Percentiles rank a stretch among this genome's conserved stretches.
phyloP scores from a whole-genome alignment of 2,329 filamentous ascomycete genomes.

The Zymoseptoria crescenta region DNA sequence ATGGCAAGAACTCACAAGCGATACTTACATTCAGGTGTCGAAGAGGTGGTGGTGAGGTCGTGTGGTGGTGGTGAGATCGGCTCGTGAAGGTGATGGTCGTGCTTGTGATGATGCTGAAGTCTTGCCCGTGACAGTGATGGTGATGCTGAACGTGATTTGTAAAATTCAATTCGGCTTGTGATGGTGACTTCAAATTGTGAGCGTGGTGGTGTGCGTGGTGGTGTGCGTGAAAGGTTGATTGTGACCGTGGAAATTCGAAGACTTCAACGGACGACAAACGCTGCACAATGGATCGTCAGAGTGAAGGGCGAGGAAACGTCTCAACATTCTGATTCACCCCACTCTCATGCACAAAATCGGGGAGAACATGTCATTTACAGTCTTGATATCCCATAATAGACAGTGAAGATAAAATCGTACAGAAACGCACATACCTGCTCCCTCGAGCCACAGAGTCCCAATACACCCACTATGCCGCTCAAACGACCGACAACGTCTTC shows the following conservation, averaged over 20 bases:
- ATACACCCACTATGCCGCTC: not conserved
- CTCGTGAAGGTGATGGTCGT: not conserved
- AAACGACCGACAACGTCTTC: not conserved
- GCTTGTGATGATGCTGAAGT: too few relatives aligned
- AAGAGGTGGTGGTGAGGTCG: not conserved
- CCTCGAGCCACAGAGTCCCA: not conserved
- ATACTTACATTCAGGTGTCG: not conserved
- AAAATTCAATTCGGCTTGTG: not conserved
- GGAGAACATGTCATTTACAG: not conserved
- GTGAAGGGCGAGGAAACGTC: not conserved
- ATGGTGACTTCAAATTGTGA: not conserved
- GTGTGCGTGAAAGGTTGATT: not conserved
- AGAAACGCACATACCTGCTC: not conserved
- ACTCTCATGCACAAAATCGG: not conserved
- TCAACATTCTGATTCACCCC: not conserved
- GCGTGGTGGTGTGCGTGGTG: not conserved
- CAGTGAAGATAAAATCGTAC: not conserved
- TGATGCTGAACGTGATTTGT: not conserved
- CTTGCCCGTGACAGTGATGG: not conserved
- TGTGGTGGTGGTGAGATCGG: not conserved
- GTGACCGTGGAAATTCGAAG: not conserved
- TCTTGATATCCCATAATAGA: not conserved
- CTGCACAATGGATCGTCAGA: not conserved
- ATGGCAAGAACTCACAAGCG: not conserved
- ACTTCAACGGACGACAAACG: not conserved